A percentile compares a stretch with the other conserved stretches of the same genome.
phyloP scores from a whole-genome alignment of 805 yeast genomes.

The Saturnispora halmiae region DNA sequence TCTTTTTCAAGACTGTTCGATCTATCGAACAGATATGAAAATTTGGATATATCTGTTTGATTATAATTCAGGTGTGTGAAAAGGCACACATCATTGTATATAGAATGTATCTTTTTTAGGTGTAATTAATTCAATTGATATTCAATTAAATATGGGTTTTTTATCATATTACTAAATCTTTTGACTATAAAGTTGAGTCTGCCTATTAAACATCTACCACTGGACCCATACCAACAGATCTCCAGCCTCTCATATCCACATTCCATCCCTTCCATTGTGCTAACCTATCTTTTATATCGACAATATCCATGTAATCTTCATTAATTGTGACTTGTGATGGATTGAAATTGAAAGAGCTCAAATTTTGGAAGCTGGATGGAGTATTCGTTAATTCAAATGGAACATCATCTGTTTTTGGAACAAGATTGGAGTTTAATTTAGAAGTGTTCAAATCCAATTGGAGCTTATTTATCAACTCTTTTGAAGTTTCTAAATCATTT shows the following conservation, averaged over 20 bases:
- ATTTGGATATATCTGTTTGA: too few species aligned
- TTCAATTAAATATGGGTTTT: background rate
- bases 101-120: too few species aligned
- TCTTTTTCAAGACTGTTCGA: background rate
- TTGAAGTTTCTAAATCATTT: constrained; percentile 27
- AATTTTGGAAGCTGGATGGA: constrained; percentile 19
- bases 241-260: constrained; percentile 80
- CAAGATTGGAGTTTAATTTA: constrained; percentile 22
- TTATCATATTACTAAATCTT: background rate
- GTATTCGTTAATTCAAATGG: constrained; percentile 10
- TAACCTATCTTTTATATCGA: constrained; percentile 48
- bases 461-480: constrained; percentile 21
- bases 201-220: constrained; percentile 8
- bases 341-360: constrained; percentile 21
- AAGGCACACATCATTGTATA: too few species aligned
- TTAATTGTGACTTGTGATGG: constrained; percentile 10
- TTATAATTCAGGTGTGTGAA: too few species aligned
- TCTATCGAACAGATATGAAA: background rate
- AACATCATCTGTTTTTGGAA: constrained; percentile 21
- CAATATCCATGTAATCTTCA: constrained; percentile 37
- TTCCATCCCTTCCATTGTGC: constrained; percentile 78
- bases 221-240: constrained; percentile 60
- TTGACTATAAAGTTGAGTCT: too few species aligned
- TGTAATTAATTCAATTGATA: too few species aligned
- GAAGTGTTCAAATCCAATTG: constrained; percentile 25